These are phyloP conservation scores for Gracilaria caudata DNA, from an alignment of 23 red algal genomes.

Conservation along the genomic window DNA sequence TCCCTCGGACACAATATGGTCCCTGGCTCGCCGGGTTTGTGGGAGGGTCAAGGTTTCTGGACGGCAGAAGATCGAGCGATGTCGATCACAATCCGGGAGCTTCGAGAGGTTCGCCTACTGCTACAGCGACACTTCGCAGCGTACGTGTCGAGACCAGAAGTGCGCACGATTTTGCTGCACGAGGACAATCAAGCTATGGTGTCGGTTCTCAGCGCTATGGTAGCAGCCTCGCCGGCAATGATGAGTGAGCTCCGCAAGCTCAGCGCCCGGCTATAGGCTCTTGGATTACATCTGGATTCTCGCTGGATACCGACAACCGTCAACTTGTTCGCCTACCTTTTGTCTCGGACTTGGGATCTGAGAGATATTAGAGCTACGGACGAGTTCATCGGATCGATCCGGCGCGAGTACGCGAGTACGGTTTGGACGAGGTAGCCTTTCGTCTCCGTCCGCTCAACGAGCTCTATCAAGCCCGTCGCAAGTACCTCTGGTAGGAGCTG, in stretches of 20 bases:
- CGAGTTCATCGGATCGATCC: not conserved
- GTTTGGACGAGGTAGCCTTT: not conserved
- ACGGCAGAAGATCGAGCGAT: not conserved
- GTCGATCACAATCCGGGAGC: slow-evolving; percentile 8
- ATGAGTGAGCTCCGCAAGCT: slow-evolving; percentile 43
- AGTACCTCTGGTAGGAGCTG: not conserved
- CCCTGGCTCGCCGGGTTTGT: not conserved
- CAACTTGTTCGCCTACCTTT: slow-evolving; percentile 20
- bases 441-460: not conserved
- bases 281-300: not conserved
- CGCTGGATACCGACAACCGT: slow-evolving; percentile 24
- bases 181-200: slow-evolving; percentile 10
- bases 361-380: not conserved
- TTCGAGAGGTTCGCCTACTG: not conserved
- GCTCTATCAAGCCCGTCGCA: not conserved
- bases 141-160: not conserved
- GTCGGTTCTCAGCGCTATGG: not conserved
- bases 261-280: not conserved
- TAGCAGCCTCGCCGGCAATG: slow-evolving; percentile 16
- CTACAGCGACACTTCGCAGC: not conserved
- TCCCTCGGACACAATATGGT: slow-evolving; percentile 1
- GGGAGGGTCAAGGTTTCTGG: slow-evolving; percentile 20
- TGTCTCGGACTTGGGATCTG: slow-evolving; percentile 7
- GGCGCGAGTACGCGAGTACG: not conserved
- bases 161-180: slow-evolving; percentile 9